A percentile compares a stretch with the other conserved stretches of the same genome.
phyloP scores from a whole-genome alignment of 2,329 filamentous ascomycete species.

The Orbilia blumenaviensis region DNA sequence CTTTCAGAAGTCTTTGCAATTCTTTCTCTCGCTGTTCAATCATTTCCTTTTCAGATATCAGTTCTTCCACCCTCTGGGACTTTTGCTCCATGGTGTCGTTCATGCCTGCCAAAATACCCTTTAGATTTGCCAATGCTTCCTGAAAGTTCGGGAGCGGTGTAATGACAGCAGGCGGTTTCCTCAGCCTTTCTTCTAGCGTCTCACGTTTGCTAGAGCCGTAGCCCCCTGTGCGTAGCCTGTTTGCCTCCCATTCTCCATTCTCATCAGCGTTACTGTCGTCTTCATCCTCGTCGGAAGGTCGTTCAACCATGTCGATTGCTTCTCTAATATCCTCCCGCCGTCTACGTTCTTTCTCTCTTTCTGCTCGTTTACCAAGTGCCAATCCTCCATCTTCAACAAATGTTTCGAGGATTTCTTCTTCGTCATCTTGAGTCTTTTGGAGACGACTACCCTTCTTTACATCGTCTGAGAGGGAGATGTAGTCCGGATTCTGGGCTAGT shows the following conservation, averaged over 20 bases:
- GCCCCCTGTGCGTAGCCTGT: slow-evolving; percentile 42
- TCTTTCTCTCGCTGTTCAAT: slow-evolving; percentile 44
- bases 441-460: slow-evolving; percentile 24
- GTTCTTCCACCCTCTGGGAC: slow-evolving; percentile 32
- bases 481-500: slow-evolving; percentile 46
- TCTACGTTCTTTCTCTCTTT: slow-evolving; percentile 35
- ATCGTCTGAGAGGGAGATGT: slow-evolving; percentile 41
- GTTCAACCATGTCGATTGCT: slow-evolving; percentile 48
- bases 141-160: slow-evolving; percentile 33
- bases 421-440: slow-evolving; percentile 40
- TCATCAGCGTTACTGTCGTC: slow-evolving; percentile 15
- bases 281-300: slow-evolving; percentile 28
- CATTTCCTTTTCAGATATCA: slow-evolving; percentile 39
- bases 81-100: slow-evolving; percentile 21
- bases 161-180: slow-evolving; percentile 42
- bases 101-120: slow-evolving; percentile 32
- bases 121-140: slow-evolving; percentile 31
- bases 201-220: slow-evolving; percentile 45
- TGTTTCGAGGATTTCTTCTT: slow-evolving; percentile 48
- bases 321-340: slow-evolving; percentile 38
- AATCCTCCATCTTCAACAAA: slow-evolving; percentile 51
- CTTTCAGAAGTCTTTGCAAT: slow-evolving; percentile 31
- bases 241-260: slow-evolving; percentile 42
- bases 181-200: slow-evolving; percentile 37
- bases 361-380: slow-evolving; percentile 30